Evolutionary conservation across 1,284 basidiomycete species (phyloP), one percentile per base, ranked within the genome.

Genomic region (Termitomyces sp.): DNA sequence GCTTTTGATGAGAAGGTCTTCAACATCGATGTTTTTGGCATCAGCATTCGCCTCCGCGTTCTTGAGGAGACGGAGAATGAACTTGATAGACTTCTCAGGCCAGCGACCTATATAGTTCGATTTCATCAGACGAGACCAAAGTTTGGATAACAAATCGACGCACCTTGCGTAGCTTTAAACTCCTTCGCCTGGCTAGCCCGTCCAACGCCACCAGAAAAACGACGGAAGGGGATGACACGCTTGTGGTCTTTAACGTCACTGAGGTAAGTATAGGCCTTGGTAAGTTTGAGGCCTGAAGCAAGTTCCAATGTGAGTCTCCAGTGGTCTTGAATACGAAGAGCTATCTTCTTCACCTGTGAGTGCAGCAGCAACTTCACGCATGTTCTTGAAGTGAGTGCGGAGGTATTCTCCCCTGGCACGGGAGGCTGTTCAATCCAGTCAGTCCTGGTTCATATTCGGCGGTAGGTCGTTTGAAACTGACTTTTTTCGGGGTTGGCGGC

Each of bases 361-460:
- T 63, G 89, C 92, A 65, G 92, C 91, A 54, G 86, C 90, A 56
- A 96, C 93, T 76, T 94, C 94, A 67, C 95, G 91, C 86, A 98
- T 98, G 86, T 99, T 99, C 90, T 99, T 99, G 88, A 98, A 99
- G 82, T 99, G 97, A 58, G 96, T 97, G 67, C 95, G 92, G 70
- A 98, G 86, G 83, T 98, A 97, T 80, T 95, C 90, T 68, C 95
- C 95, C 69, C 92, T 90, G 61, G 95, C 91, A 70, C 85, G 89
- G 68, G 94, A 87, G 73, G 90, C 92, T 95, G 68, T 52, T 62
- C 50, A 45, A 65, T 51, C 63, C 45, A 58, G 58, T 58, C 51
- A 61, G 57, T 55, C 52, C 59, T 34, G 12, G 39, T 17, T 47
- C 28, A 8, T 49, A 21, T 6, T 38, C 19, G 15, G 19, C 17